phyloP scores from a whole-genome alignment of 306 rosid genomes.

The Dryas drummondii region DNA sequence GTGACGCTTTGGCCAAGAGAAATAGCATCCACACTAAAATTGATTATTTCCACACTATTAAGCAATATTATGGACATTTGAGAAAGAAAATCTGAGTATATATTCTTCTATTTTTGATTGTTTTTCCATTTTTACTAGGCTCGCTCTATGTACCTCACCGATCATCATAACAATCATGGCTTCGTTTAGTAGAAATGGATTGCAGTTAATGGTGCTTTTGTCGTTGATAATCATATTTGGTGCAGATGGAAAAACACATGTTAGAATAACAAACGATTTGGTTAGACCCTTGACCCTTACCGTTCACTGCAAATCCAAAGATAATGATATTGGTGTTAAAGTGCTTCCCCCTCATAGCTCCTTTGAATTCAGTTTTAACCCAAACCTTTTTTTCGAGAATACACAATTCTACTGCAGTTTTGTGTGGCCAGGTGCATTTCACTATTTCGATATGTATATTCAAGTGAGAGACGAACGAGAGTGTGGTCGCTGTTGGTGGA shows the following conservation, averaged over 20 bases:
- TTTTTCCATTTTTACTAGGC: too few relatives aligned
- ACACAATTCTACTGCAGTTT: background rate
- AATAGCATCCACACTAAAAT: too few relatives aligned
- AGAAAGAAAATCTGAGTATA: too few relatives aligned
- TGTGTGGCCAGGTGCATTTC: slow-evolving; percentile 1
- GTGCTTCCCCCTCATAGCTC: background rate
- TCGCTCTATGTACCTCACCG: too few relatives aligned
- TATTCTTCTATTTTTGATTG: too few relatives aligned
- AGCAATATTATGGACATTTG: too few relatives aligned
- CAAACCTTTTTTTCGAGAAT: background rate
- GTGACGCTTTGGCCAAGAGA: too few relatives aligned
- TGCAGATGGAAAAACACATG: background rate
- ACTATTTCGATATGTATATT: background rate
- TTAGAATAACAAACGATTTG: background rate
- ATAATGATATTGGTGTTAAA: background rate
- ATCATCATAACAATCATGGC: background rate
- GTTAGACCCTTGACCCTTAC: background rate
- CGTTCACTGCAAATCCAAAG: background rate
- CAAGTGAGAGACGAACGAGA: background rate
- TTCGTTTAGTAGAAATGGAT: background rate
- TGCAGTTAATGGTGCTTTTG: background rate
- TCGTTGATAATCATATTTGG: background rate
- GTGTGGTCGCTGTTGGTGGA: background rate
- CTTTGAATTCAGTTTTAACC: background rate
- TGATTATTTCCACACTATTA: too few relatives aligned